Conservation (phyloP, 2,329 filamentous ascomycete genomes). For the Sporothrix euskadiensis region DNA sequence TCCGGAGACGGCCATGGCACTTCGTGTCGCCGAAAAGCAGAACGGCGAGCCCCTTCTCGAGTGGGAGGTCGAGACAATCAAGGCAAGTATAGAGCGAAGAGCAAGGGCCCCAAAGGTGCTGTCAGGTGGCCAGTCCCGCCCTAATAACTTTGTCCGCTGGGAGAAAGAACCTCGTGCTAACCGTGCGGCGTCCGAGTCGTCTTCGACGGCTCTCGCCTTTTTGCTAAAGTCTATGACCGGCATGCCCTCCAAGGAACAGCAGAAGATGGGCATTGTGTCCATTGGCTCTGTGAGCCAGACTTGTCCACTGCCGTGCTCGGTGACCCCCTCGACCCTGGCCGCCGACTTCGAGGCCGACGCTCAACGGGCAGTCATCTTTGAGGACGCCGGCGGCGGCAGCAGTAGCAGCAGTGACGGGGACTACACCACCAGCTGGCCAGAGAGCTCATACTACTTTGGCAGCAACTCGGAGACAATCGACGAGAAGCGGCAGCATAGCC, state of each 20-base stretch:
- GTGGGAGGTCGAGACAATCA: conserved; percentile 31
- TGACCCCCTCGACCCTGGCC: not conserved
- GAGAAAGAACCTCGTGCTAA: conserved; percentile 25
- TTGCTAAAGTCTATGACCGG: conserved; percentile 23
- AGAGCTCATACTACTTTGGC: conserved; percentile 30
- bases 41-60: conserved; percentile 27
- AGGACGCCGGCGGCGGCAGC: not conserved
- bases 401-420: not conserved
- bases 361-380: not conserved
- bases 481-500: not conserved
- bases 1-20: not conserved
- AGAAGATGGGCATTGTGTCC: conserved; percentile 21
- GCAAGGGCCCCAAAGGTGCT: not conserved
- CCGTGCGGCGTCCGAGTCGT: conserved; percentile 27
- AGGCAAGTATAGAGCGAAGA: conserved; percentile 27
- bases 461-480: not conserved
- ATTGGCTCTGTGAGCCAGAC: conserved; percentile 24
- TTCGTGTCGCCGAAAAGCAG: not conserved
- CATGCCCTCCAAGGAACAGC: conserved; percentile 13
- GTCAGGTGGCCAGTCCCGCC: not conserved
- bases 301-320: not conserved
- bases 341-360: not conserved
- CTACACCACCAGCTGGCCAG: conserved; percentile 28
- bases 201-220: conserved; percentile 25
- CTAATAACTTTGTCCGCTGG: not conserved